phyloP scores from a whole-genome alignment of 108 stramenopile genomes.

The Cyclotella distinguenda region DNA sequence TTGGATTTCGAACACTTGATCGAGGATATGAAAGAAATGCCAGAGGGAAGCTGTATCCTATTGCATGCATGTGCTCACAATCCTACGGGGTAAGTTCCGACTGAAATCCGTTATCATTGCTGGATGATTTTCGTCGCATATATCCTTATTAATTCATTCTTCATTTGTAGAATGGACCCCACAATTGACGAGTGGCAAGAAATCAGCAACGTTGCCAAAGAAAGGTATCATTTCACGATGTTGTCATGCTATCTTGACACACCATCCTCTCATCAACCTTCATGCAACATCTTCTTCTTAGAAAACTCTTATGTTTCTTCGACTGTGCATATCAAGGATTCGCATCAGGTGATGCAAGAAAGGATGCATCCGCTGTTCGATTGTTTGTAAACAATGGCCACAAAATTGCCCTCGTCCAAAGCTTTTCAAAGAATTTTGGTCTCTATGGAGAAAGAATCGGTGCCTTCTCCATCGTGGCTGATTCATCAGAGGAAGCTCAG shows the following conservation, averaged over 20 bases:
- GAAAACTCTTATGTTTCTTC: constrained; percentile 90
- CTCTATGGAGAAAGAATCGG: constrained; percentile 98
- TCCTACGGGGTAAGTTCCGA: constrained; percentile 82
- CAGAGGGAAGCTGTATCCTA: constrained; percentile 85
- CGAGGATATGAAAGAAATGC: constrained; percentile 83
- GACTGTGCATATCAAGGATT: constrained; percentile 99
- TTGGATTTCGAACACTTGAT: constrained; percentile 90
- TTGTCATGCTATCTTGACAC: constrained; percentile 44
- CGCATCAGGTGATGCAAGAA: constrained; percentile 92
- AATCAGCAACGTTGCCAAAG: constrained; percentile 81
- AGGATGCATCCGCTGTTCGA: constrained; percentile 92
- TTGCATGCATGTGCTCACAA: constrained; percentile 99
- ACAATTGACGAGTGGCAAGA: constrained; percentile 95
- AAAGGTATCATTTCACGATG: neutral
- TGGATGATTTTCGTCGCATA: neutral
- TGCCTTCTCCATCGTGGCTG: constrained; percentile 89
- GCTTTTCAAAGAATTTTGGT: constrained; percentile 99
- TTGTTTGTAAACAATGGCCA: constrained; percentile 98
- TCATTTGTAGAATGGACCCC: constrained; percentile 86
- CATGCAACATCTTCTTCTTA: too few species aligned
- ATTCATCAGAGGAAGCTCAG: constrained; percentile 86
- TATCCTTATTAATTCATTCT: neutral
- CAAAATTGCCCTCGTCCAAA: constrained; percentile 90
- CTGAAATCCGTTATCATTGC: too few species aligned
- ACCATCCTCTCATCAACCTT: constrained; percentile 74